Evolutionary conservation across 2,329 filamentous ascomycete species (phyloP).

Genomic region (Colletotrichum sp.): DNA sequence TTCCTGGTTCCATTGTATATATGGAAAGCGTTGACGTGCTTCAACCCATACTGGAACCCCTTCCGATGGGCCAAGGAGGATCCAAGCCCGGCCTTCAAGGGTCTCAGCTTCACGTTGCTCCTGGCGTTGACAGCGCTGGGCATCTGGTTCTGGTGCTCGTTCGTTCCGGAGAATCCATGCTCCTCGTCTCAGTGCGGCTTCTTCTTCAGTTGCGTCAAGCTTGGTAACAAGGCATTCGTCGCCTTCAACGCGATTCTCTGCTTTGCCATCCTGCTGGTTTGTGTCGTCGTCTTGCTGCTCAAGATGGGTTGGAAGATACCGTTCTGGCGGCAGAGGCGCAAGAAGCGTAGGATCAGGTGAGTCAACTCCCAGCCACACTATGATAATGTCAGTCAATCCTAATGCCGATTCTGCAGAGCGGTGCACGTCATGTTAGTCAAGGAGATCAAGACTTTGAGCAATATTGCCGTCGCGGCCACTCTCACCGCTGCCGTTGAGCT

Average conservation of each 20-base stretch:
- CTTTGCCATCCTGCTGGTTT: conserved; percentile 29
- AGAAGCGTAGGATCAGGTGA: conserved; percentile 27
- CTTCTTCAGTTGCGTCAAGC: conserved; percentile 31
- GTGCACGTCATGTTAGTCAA: conserved; percentile 28
- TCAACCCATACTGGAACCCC: conserved; percentile 34
- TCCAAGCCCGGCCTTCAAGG: conserved; percentile 28
- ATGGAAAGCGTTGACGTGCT: conserved; percentile 37
- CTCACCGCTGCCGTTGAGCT: conserved; percentile 35
- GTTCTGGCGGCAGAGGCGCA: conserved; percentile 20
- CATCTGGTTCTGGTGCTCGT: conserved; percentile 36
- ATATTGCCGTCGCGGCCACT: conserved; percentile 26
- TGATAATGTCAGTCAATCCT: neutral
- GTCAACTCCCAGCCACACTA: neutral
- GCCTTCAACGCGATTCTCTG: conserved; percentile 35
- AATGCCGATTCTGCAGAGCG: neutral
- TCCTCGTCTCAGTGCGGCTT: conserved; percentile 32
- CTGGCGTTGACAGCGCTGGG: conserved; percentile 31
- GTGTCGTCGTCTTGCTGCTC: conserved; percentile 26
- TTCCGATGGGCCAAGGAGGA: conserved; percentile 30
- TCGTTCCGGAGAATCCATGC: conserved; percentile 30
- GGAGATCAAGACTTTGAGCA: conserved; percentile 29
- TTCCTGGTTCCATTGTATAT: conserved; percentile 36
- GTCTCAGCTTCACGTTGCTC: conserved; percentile 29
- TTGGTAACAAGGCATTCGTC: conserved; percentile 31
- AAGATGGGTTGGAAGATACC: conserved; percentile 27